Evolutionary conservation across 2,329 filamentous ascomycete species (phyloP), one percentile per base, ranked within the genome.

Genomic region (Penicillium sp.): DNA sequence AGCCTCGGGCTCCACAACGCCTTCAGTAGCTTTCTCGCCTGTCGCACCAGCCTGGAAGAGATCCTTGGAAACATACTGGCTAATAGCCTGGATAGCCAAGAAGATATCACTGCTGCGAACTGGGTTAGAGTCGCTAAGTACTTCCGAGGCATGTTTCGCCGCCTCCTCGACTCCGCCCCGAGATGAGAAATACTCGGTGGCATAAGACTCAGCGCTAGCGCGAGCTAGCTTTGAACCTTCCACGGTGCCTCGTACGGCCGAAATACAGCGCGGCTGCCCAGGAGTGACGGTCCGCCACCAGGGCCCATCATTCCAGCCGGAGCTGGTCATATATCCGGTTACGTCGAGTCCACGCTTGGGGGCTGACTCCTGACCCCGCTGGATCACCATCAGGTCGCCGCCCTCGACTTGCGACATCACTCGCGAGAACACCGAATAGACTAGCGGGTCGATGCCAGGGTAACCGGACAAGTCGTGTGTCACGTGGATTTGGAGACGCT

Each of bases 381-480:
- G 93, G 53, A 97, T 84, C 47, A 99, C 93, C 46, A 97, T 80
- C 14, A 99, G 79, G 64, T 97, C 93, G 47, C 93, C 93, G 57
- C 93, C 93, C 73, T 99, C 93, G 38, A 99, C 93, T 74, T 99
- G 93, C n/a, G 90, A 82, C 93, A 99, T 99, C 64, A 99, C 91
- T 45, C 90, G 86, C 47, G 87, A 87, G 75, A 99, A 99, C 56
- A 93, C 90, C 50, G 81, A 81, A 72, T 97, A 89, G 62, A 97
- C 89, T 46, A 96, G 80, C 14, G 92, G 90, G 67, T 97, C 92
- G 60, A 99, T 83, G 14, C 89, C 92, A 2, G 93, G 93, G 69
- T 99, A 99, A 60, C 89, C 89, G 59, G 90, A 84, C 36, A 99
- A 82, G 70, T 97, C 93, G 75, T 99, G 93, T 8, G 92, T 95